A percentile compares a stretch with the other conserved stretches of the same genome.
Conservation (phyloP, 768 basidiomycete genomes). For the Mycena filopes region DNA sequence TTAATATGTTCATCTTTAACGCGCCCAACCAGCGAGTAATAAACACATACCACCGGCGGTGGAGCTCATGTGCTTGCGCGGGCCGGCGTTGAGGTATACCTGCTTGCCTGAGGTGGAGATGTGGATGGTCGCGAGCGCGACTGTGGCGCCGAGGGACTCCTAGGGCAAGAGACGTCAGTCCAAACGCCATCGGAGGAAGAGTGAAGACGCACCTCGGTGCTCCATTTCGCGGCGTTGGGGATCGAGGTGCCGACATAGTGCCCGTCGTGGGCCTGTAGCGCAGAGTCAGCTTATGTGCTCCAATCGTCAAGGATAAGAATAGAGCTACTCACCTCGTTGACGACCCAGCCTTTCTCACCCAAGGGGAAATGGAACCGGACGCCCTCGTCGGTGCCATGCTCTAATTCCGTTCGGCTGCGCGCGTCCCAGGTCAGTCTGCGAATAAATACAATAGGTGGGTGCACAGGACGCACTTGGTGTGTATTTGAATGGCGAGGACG, state of each 20-base stretch:
- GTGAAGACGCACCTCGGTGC: conserved; percentile 13
- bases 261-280: conserved; percentile 28
- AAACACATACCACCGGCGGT: conserved; percentile 29
- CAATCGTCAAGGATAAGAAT: rapidly evolving
- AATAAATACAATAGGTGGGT: background rate
- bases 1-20: no score
- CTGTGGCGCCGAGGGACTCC: conserved; percentile 21
- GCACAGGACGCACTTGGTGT: conserved; percentile 21
- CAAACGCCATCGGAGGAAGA: no score
- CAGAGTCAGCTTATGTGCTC: background rate
- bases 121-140: conserved; percentile 30
- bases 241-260: conserved; percentile 33
- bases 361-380: conserved; percentile 32
- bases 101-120: conserved; percentile 15
- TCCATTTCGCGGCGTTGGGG: conserved; percentile 20
- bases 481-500: conserved; percentile 26
- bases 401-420: conserved; percentile 23
- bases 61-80: conserved; percentile 18
- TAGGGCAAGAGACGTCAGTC: background rate
- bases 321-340: conserved; percentile 26
- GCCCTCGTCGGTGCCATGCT: conserved; percentile 28
- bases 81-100: conserved; percentile 24
- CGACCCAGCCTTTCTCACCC: conserved; percentile 31
- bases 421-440: no score
- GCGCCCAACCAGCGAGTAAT: no score